Base-by-base conservation (phyloP, 2,329 filamentous ascomycete species). In the Ceratocystis smalleyi region DNA sequence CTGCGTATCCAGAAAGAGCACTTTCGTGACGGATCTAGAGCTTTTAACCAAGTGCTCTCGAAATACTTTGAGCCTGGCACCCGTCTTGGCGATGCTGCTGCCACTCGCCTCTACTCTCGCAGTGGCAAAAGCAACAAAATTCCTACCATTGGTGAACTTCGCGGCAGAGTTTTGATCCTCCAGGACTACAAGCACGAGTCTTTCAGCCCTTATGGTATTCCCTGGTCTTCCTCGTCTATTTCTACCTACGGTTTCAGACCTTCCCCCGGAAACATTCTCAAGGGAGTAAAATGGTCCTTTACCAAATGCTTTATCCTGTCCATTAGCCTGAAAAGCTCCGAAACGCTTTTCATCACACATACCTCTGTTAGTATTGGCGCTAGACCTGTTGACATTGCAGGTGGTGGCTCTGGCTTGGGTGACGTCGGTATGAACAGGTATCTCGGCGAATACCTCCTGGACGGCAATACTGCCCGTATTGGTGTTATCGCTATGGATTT, bases 401-500 rank as follows among this genome's bases (percentile, higher is more conserved):
- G 78, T 0, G 69, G 71, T 54, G 73, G 72, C 22, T 71, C 77
- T 3, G 68, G 68, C 12, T 5, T 8, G 2, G n/a, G 22, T 3
- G 32, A 35, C 8, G 7, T 35, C 32, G 78, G 78, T 24, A 77
- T 80, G 72, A 80, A 80, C 64, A 77, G 79, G 68, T 73, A 74
- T 71, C 78, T 77, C 43, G 77, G 77, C 43, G 70, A 71, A 67
- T 79, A 75, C 74, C 70, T 79, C 35, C 69, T 73, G 45, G 19
- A n/a, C 5, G 12, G 47, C 17, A 15, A 35, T 24, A 40, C 17
- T 12, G 35, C 3, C n/a, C 71, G 74, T 24, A 74, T 76, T 1
- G 78, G 78, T 10, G 70, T 80, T 10, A 71, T 80, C 43, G 79
- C 79, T 67, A 72, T 77, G 1, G 78, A 80, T 64, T 80, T 80